Evolutionary conservation across 495 filamentous ascomycete genomes (phyloP).

Genomic region (Cercophora scortea): DNA sequence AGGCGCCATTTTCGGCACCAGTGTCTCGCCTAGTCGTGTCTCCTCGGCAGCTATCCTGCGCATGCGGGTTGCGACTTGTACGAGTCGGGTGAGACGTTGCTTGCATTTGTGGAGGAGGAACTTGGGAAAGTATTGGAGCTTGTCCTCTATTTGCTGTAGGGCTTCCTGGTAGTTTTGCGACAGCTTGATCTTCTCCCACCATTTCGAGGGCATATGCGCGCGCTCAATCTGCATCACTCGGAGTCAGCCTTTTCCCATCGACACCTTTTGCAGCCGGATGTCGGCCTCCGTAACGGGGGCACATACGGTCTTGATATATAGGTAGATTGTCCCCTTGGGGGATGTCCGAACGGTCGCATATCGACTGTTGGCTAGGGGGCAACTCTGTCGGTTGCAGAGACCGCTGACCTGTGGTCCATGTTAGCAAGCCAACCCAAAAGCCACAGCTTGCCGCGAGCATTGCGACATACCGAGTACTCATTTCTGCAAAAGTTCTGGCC

Average conservation of each 20-base stretch:
- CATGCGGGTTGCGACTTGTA: conserved; percentile 86
- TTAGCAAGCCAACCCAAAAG: neutral
- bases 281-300: neutral
- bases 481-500: conserved; percentile 94
- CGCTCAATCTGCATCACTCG: conserved; percentile 48
- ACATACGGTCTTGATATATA: conserved; percentile 89
- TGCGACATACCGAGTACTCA: conserved; percentile 41
- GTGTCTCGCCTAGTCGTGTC: conserved; percentile 77
- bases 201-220: conserved; percentile 79
- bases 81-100: conserved; percentile 87
- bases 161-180: conserved; percentile 86
- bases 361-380: conserved; percentile 88
- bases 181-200: conserved; percentile 91
- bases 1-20: conserved; percentile 86
- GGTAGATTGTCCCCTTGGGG: conserved; percentile 74
- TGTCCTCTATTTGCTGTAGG: conserved; percentile 73
- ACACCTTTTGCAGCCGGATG: neutral
- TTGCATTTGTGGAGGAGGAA: conserved; percentile 96
- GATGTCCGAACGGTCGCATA: conserved; percentile 90
- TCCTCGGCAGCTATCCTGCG: conserved; percentile 78
- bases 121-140: conserved; percentile 92
- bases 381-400: conserved; percentile 89
- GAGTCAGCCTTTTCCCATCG: neutral
- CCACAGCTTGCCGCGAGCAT: neutral
- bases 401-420: conserved; percentile 57